phyloP scores from a whole-genome alignment of 2,329 filamentous ascomycete genomes.

The Cytospora chrysosperma region DNA sequence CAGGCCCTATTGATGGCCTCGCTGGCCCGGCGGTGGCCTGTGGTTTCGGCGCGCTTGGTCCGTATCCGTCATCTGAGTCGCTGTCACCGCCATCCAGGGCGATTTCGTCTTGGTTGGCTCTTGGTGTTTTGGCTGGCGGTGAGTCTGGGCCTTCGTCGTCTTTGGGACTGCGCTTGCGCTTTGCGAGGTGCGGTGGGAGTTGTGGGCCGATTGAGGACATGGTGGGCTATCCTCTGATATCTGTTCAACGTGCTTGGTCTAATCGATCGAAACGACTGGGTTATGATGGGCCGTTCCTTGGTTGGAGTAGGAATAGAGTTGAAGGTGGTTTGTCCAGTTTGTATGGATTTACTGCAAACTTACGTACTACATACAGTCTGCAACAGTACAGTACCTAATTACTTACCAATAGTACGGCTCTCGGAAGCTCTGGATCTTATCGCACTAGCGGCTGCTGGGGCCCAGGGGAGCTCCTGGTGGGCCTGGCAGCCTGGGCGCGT shows the following conservation, averaged over 20 bases:
- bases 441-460: slow-evolving; percentile 19
- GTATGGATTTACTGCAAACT: neutral
- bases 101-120: slow-evolving; percentile 52
- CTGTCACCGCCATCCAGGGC: slow-evolving; percentile 40
- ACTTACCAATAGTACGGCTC: neutral
- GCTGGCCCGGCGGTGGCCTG: slow-evolving; percentile 16
- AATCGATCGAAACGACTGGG: neutral
- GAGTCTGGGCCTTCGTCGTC: slow-evolving; percentile 39
- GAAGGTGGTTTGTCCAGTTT: neutral
- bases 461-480: slow-evolving; percentile 19
- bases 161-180: slow-evolving; percentile 57
- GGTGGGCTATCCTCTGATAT: slow-evolving; percentile 33
- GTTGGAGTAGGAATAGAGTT: neutral
- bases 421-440: neutral
- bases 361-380: neutral
- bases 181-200: slow-evolving; percentile 65
- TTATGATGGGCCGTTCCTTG: neutral
- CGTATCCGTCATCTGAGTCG: slow-evolving; percentile 43
- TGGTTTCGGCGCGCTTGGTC: slow-evolving; percentile 36
- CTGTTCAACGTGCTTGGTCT: slow-evolving; percentile 17
- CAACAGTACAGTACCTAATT: too few relatives aligned
- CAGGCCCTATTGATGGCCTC: slow-evolving; percentile 31
- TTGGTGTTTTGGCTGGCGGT: slow-evolving; percentile 47
- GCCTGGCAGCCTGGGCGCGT: too few relatives aligned
- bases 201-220: slow-evolving; percentile 72